Base-by-base conservation (phyloP, 2,329 filamentous ascomycete species). In the Paracoccidioides lutzii region DNA sequence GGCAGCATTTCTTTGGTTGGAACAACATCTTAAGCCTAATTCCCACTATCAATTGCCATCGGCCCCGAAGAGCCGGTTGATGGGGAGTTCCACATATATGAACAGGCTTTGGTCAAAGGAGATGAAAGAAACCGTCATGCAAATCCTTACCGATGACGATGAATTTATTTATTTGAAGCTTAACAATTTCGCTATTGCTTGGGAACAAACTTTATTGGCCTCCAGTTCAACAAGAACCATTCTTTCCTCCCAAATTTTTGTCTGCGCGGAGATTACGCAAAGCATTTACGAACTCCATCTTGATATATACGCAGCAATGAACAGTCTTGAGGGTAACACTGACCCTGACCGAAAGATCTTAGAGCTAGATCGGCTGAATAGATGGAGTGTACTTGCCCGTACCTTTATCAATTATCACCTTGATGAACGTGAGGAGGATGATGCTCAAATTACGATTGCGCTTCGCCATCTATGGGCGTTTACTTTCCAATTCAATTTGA, bases 381-480 rank as follows among this genome's bases (percentile, higher is more conserved):
- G 82, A 59, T 87, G 84, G 84, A 73, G 77, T 38, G 69, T 74
- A 35, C 69, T 86, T 41, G 76, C 81, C 2, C 74, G 79, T 52
- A 76, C 80, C 59, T 73, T 75, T 9, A 73, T 85, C 49, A 68
- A 69, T 46, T 61, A 73, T 42, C 71, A 74, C 53, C 58, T 71
- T 28, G 64, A 70, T 37, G 58, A 67, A 43, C 61, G 62, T 30
- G 63, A 63, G 22, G 60, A 66, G 12, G 59, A 65, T 32, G 58
- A 64, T 56, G 60, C 60, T 63, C 57, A 72, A 71, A 62, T 66
- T 57, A 70, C 73, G 10, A 69, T 85, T 15, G 72, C 72, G 40
- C 65, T 85, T 37, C 78, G 84, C 43, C 83, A 85, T 65, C 66
- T 87, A 9, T 87, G 84, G 84, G 76, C 83, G 28, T 82, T 80